Base-by-base conservation (phyloP, 176 grass and related monocot species). In the Triticum aestivum region DNA sequence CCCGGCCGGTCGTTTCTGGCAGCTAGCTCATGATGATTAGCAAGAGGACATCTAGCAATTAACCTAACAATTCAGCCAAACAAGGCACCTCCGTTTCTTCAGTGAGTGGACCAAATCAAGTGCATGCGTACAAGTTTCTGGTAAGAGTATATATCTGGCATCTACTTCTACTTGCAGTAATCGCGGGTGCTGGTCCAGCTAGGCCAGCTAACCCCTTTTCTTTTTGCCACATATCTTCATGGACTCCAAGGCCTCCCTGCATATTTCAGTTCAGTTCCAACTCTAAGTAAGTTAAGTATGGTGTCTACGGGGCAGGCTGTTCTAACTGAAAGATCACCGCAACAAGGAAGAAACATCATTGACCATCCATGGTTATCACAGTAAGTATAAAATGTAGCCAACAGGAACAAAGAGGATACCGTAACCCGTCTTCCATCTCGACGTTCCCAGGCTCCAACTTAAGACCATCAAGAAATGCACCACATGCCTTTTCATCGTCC, bases 401-500 rank as follows among this genome's bases (percentile, higher is more conserved):
- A 56, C 77, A 80, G 56, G 21, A 58, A 20, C 42, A 65, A 49
- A 4, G 38, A 75, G 9, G 12, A 26, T 74, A 74, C 67, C 68
- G 13, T 75, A 86, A 65, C 47, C 73, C 61, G 0, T 66, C 77
- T 39, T 71, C 12, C 11, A 81, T 85, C 26, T 82, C 65, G 13
- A 33, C 4, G 14, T 82, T 85, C 41, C 21, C 78, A 29, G 85
- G 69, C 41, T 84, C 89, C 72, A 91, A 4, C 41, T 78, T 87
- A 27, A 81, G 38, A 26, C 59, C 81, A 68, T 81, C 54, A 23
- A 84, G 58, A 59, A 85, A 88, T 41, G 72, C 90, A 71, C 69
- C 66, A 73, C 77, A 83, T 65, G 83, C 90, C 63, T 75, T 77
- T 45, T 85, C 65, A 51, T 83, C 89, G 9, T 92, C 77, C 86